A percentile compares a stretch with the other conserved stretches of the same genome.
Evolutionary conservation across 2,329 filamentous ascomycete species (phyloP).

Genomic region (Diaporthe citriasiana): DNA sequence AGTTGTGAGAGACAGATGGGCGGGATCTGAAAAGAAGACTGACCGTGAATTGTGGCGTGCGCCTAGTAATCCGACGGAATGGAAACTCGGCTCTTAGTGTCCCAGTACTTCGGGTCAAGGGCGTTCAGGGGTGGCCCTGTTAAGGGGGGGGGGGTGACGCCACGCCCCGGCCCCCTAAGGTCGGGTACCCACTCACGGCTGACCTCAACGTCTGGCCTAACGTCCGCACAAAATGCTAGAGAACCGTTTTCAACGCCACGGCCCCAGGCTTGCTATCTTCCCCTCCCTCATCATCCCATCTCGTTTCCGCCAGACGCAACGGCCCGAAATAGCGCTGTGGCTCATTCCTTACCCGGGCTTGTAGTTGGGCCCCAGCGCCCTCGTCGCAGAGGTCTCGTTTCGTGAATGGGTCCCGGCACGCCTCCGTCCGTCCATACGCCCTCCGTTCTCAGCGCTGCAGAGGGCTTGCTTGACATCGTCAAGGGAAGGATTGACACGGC

Average conservation of each 20-base stretch:
- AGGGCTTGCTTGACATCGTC: conserved; percentile 6
- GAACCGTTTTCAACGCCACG: conserved; percentile 14
- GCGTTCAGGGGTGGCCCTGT: conserved; percentile 33
- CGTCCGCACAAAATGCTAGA: conserved; percentile 18
- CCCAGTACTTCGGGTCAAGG: conserved; percentile 30
- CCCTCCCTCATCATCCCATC: conserved; percentile 12
- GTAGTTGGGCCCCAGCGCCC: neutral
- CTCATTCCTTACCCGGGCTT: neutral
- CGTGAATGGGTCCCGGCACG: neutral
- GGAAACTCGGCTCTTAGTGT: conserved; percentile 34
- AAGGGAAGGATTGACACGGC: conserved; percentile 19
- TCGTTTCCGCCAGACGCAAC: conserved; percentile 5
- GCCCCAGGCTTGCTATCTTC: neutral
- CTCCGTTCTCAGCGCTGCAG: conserved; percentile 27
- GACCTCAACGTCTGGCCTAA: conserved; percentile 29
- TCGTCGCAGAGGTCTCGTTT: conserved; percentile 16
- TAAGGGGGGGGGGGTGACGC: conserved; percentile 29
- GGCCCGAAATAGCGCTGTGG: conserved; percentile 26
- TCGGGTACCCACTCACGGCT: conserved; percentile 32
- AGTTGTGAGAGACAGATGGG: neutral
- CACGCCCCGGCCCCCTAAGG: conserved; percentile 17
- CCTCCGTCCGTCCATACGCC: neutral
- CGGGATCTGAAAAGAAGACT: neutral
- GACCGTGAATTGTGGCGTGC: conserved; percentile 22
- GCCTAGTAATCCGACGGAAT: conserved; percentile 34